Percentiles rank a stretch among this genome's conserved stretches.
phyloP scores from a whole-genome alignment of 345 rosid genomes.

The Ceriops decandra region DNA sequence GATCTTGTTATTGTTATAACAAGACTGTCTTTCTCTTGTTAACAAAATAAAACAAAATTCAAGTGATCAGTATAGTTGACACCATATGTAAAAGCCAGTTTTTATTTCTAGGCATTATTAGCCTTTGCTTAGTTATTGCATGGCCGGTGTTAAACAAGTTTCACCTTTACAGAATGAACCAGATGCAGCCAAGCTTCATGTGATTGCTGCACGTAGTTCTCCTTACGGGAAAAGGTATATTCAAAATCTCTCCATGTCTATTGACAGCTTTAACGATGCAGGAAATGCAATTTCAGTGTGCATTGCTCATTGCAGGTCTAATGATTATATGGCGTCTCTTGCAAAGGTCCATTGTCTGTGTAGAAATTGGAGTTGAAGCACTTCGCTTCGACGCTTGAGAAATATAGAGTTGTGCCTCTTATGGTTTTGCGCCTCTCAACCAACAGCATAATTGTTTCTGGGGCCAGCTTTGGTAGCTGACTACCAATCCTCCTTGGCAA shows the following conservation, averaged over 20 bases:
- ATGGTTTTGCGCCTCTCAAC: too few species aligned
- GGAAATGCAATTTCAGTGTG: background rate
- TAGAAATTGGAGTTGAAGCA: slow-evolving; percentile 56
- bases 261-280: background rate
- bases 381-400: background rate
- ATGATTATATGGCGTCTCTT: slow-evolving; percentile 83
- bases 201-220: slow-evolving; percentile 55
- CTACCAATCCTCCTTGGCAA: too few species aligned
- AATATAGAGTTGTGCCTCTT: too few species aligned
- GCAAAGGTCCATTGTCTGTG: slow-evolving; percentile 78
- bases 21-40: too few species aligned
- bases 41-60: too few species aligned
- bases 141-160: background rate
- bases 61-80: background rate
- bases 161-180: slow-evolving; percentile 48
- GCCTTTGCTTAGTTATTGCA: background rate
- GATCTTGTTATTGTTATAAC: too few species aligned
- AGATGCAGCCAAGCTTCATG: slow-evolving; percentile 58
- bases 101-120: background rate
- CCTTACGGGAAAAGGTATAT: slow-evolving; percentile 75
- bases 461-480: too few species aligned
- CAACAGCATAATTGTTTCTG: too few species aligned
- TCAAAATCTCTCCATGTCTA: background rate
- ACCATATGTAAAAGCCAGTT: background rate
- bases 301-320: slow-evolving; percentile 52